Percentiles rank a stretch among this genome's conserved stretches.
Evolutionary conservation across 1,284 basidiomycete species (phyloP).

Genomic region (Neolentinus lepideus): DNA sequence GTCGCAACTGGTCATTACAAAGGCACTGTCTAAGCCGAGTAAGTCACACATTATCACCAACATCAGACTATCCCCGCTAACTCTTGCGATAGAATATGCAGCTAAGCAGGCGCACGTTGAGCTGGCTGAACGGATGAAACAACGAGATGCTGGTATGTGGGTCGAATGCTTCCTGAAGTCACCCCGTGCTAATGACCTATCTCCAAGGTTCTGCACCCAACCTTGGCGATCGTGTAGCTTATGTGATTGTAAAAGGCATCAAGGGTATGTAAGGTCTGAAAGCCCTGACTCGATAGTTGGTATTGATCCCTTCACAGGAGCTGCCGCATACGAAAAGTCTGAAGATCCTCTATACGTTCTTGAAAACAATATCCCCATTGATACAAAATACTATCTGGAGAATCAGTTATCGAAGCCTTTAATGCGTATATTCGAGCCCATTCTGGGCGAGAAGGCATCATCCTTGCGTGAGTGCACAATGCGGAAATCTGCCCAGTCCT

Average conservation of each 20-base stretch:
- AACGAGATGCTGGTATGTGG: slow-evolving; percentile 77
- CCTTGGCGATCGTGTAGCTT: slow-evolving; percentile 92
- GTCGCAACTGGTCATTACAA: slow-evolving; percentile 97
- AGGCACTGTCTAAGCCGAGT: slow-evolving; percentile 87
- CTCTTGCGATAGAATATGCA: slow-evolving; percentile 56
- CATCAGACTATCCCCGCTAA: neutral
- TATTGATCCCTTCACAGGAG: slow-evolving; percentile 41
- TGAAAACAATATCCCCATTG: slow-evolving; percentile 94
- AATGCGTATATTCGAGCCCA: slow-evolving; percentile 96
- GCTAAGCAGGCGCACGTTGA: slow-evolving; percentile 95
- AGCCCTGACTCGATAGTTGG: neutral
- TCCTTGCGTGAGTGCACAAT: slow-evolving; percentile 59
- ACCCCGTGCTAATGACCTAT: neutral
- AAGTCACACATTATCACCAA: slow-evolving; percentile 14
- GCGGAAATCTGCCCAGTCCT: neutral
- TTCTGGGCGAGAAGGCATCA: slow-evolving; percentile 83
- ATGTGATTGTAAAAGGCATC: slow-evolving; percentile 93
- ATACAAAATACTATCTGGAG: slow-evolving; percentile 95
- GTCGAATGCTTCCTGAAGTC: neutral
- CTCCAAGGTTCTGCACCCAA: slow-evolving; percentile 80
- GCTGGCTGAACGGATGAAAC: slow-evolving; percentile 89
- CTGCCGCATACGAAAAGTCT: slow-evolving; percentile 96
- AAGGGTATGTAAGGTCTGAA: slow-evolving; percentile 50
- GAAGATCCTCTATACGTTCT: slow-evolving; percentile 95
- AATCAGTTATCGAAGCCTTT: slow-evolving; percentile 95